Base-by-base conservation (phyloP, 345 rosid species). In the Atalantia buxifolia region DNA sequence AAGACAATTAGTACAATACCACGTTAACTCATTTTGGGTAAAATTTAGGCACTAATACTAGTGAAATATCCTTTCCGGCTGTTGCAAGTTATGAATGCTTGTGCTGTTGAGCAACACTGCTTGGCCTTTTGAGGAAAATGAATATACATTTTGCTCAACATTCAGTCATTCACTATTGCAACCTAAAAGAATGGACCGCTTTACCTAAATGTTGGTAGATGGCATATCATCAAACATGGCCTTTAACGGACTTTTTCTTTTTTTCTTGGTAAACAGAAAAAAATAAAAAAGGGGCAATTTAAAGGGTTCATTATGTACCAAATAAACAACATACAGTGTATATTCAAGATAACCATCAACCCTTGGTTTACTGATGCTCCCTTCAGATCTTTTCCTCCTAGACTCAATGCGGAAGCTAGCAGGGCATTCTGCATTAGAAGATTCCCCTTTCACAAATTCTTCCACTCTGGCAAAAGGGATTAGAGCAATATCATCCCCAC, bases 261-360 rank as follows among this genome's bases (percentile, higher is more conserved):
- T 45, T 42, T 45, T 42, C 1, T 16, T 13, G 18, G 16, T 45
- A 13, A 42, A 38, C 42, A 38, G 42, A 7, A 69, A 16, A 31
- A 40, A 9, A 22, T 18, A 5, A 40, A 18, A 61, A 6, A 6
- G 38, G 45, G 4, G 0, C 14, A 10, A 57, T 18, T 42, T 74
- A 69, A 64, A 31, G 31, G 70, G 31, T 56, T 56, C 30, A 25
- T 80, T n/a, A 76, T 55, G 72, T 25, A 31, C 28, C 76, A 66
- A 28, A 13, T 65, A 66, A 63, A 48, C 42, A 73, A 76, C 89
- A 64, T 84, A 88, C 91, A 88, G 76, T 42, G 89, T 88, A 68
- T 88, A 86, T 81, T 88, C 89, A 66, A 88, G 89, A 85, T 86
- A 86, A 24, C 92, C 86, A 79, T 89, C 90, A 36, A 89, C 90